Evolutionary conservation across 2,329 filamentous ascomycete species (phyloP).

Genomic region (Aspergillus alliaceus): DNA sequence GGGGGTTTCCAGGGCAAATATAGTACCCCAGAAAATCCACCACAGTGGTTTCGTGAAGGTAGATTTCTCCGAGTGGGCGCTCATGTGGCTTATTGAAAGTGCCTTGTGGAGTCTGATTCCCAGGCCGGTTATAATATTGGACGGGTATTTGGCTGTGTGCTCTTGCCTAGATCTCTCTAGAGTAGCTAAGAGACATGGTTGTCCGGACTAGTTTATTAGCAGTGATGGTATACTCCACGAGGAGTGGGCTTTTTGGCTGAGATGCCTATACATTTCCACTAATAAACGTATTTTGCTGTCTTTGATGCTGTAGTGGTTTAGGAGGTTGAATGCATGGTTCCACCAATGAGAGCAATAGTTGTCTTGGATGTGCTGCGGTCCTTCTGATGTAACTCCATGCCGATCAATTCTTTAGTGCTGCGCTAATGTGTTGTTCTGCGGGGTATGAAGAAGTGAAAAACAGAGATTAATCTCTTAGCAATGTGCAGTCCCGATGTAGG

Average conservation of each 20-base stretch:
- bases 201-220: not conserved
- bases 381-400: not conserved
- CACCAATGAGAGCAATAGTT: not conserved
- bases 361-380: not conserved
- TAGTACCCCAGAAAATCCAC: not conserved
- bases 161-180: not conserved
- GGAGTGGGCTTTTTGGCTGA: not conserved
- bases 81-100: not conserved
- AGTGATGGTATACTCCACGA: not conserved
- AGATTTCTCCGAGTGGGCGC: not conserved
- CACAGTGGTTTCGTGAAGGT: not conserved
- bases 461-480: too few species aligned
- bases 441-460: too few species aligned
- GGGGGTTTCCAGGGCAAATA: not conserved
- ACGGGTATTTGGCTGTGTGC: not conserved
- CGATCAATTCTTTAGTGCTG: not conserved
- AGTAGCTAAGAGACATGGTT: not conserved
- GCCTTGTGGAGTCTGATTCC: not conserved
- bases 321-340: not conserved
- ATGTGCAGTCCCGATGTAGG: too few species aligned
- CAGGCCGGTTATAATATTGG: not conserved
- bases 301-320: not conserved
- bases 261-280: not conserved
- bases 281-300: not conserved
- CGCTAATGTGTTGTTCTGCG: too few species aligned